Evolutionary conservation across 306 rosid genomes (phyloP).

Genomic region (Acacia crassicarpa): DNA sequence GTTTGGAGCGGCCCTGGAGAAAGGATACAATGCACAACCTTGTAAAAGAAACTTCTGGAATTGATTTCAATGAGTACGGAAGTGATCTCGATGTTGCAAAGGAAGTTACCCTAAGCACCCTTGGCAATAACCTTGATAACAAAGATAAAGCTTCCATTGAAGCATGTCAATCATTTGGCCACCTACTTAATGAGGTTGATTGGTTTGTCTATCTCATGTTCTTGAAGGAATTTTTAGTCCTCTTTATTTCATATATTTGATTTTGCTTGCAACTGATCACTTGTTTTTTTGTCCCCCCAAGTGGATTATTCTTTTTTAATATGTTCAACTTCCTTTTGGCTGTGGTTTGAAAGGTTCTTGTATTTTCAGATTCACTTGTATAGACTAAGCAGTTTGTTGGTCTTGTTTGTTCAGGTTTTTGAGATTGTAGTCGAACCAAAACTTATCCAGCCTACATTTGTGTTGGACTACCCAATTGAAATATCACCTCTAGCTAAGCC

Average conservation of each 20-base stretch:
- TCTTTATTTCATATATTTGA: slow-evolving; percentile 21
- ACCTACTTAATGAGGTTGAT: slow-evolving; percentile 82
- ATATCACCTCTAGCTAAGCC: slow-evolving; percentile 97
- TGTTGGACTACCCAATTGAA: slow-evolving; percentile 94
- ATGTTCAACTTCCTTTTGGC: neutral
- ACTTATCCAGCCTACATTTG: slow-evolving; percentile 97
- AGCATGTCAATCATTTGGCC: slow-evolving; percentile 79
- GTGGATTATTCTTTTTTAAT: slow-evolving; percentile 2
- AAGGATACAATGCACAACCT: slow-evolving; percentile 97
- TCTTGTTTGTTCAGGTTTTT: slow-evolving; percentile 63
- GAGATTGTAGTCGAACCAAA: slow-evolving; percentile 84
- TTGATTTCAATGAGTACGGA: slow-evolving; percentile 65
- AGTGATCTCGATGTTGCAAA: slow-evolving; percentile 71
- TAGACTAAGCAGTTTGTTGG: slow-evolving; percentile 24
- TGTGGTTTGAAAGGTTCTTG: slow-evolving; percentile 6
- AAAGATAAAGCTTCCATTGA: slow-evolving; percentile 72
- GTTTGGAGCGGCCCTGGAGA: slow-evolving; percentile 90
- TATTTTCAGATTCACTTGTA: slow-evolving; percentile 28
- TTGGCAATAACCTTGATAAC: slow-evolving; percentile 57
- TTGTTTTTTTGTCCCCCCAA: neutral
- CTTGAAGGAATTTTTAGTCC: slow-evolving; percentile 13
- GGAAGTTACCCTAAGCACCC: slow-evolving; percentile 58
- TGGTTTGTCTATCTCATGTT: slow-evolving; percentile 32
- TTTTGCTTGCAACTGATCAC: slow-evolving; percentile 2
- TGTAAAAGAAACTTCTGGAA: slow-evolving; percentile 78